phyloP scores from a whole-genome alignment of 2,329 filamentous ascomycete genomes.

The Beauveria australis region DNA sequence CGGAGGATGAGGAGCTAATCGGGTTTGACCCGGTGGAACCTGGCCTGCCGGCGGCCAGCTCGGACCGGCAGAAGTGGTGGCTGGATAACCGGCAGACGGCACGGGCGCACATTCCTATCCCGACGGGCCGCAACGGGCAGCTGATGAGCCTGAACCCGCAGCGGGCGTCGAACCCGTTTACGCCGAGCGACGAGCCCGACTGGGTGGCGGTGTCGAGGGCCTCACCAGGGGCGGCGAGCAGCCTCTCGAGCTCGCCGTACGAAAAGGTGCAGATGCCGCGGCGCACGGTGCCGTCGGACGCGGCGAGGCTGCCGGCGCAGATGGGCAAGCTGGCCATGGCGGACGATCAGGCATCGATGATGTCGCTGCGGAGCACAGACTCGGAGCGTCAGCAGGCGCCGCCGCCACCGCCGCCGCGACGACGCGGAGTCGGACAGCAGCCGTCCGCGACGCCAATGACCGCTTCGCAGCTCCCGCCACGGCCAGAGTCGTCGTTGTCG shows the following conservation, averaged over 20 bases:
- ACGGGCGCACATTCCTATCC: conserved; percentile 61
- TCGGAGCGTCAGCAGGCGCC: conserved; percentile 16
- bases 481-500: conserved; percentile 26
- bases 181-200: conserved; percentile 64
- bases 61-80: conserved; percentile 64
- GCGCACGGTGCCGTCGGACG: conserved; percentile 42
- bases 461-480: conserved; percentile 24
- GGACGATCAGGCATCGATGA: conserved; percentile 23
- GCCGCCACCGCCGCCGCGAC: conserved; percentile 19
- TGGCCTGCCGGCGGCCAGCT: conserved; percentile 60
- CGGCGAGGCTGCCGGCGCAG: conserved; percentile 37
- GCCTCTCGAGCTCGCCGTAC: conserved; percentile 51
- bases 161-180: conserved; percentile 75
- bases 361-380: neutral
- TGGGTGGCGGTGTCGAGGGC: conserved; percentile 59
- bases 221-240: conserved; percentile 46
- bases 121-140: conserved; percentile 40
- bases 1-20: conserved; percentile 71
- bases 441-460: conserved; percentile 20
- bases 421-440: conserved; percentile 18
- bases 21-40: conserved; percentile 79
- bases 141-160: conserved; percentile 62
- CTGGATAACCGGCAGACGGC: conserved; percentile 64
- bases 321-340: conserved; percentile 34
- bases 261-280: conserved; percentile 49